Evolutionary conservation across 306 rosid species (phyloP), one percentile per base, ranked within the genome.

Genomic region (Aeschynomene evenia): DNA sequence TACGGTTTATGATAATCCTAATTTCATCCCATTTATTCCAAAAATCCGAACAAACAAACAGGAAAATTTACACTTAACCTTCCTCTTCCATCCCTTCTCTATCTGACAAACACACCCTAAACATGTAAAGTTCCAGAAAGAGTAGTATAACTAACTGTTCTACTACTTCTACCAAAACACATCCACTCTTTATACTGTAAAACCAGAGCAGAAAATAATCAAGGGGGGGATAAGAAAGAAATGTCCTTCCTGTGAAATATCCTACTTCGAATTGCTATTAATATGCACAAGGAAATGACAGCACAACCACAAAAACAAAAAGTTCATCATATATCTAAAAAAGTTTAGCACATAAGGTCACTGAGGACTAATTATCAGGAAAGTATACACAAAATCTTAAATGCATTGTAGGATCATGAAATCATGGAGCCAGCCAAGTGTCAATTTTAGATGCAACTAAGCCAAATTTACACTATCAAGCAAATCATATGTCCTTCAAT

Each of bases 201-300:
- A 20, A 57, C 75, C 23, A 24, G 37, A 43, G 43, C 5, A 69
- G 0, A 69, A 26, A 48, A 45, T 69, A 5, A 34, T 40, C 31
- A 52, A 45, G 21, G 19, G 4, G 16, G 55, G 1, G 6, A 18
- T n/a, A n/a, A 18, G 18, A 7, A 43, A 45, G 3, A 34, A 12
- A 15, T 12, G 22, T 9, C n/a, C 43, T 66, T 49, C 8, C 36
- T 24, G 23, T 57, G 13, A 71, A 49, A 26, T 51, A 65, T 10
- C 53, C 46, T 2, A 37, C 56, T 5, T n/a, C n/a, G n/a, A 39
- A 23, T 61, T 33, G n/a, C 77, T 31, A 42, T 24, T 19, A 20
- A 21, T 21, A 54, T 57, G 65, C 70, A 39, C 13, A 51, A 57
- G 66, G 43, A 63, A 74, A 23, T 45, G 11, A 14, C 33, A 36